phyloP scores from a whole-genome alignment of 2,329 filamentous ascomycete species.

The Fusarium citri region DNA sequence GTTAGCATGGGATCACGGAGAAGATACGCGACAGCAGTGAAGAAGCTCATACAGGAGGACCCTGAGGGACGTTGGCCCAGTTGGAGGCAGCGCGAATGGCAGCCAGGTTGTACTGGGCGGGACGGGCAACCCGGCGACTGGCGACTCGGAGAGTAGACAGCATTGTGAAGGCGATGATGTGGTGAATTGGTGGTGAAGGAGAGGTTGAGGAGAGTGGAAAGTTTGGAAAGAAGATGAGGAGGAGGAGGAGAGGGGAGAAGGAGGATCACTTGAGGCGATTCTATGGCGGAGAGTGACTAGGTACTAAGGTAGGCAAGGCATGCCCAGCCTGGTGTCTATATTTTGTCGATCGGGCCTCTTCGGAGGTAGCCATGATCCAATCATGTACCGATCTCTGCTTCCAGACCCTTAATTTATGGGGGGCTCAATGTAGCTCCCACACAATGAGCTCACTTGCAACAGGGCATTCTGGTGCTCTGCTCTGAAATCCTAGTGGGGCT shows the following conservation, averaged over 20 bases:
- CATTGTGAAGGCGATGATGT: constrained; percentile 56
- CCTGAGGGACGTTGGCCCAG: constrained; percentile 92
- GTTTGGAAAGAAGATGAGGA: constrained; percentile 14
- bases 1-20: constrained; percentile 35
- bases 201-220: constrained; percentile 31
- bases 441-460: constrained; percentile 37
- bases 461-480: constrained; percentile 26
- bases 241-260: constrained; percentile 16
- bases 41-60: constrained; percentile 81
- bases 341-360: constrained; percentile 40
- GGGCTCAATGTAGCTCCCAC: constrained; percentile 20
- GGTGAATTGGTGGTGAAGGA: constrained; percentile 21
- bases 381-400: constrained; percentile 17
- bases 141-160: constrained; percentile 67
- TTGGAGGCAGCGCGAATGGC: constrained; percentile 74
- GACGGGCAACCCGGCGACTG: constrained; percentile 61
- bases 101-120: constrained; percentile 52
- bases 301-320: constrained; percentile 28
- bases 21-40: constrained; percentile 26
- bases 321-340: constrained; percentile 35
- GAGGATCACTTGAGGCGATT: constrained; percentile 40
- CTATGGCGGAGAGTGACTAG: constrained; percentile 43
- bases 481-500: constrained; percentile 40
- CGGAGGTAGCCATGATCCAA: constrained; percentile 42
- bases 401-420: constrained; percentile 39